These are phyloP conservation scores for Porpolomopsis calyptriformis DNA, from an alignment of 768 basidiomycete species.

Conservation along the genomic window DNA sequence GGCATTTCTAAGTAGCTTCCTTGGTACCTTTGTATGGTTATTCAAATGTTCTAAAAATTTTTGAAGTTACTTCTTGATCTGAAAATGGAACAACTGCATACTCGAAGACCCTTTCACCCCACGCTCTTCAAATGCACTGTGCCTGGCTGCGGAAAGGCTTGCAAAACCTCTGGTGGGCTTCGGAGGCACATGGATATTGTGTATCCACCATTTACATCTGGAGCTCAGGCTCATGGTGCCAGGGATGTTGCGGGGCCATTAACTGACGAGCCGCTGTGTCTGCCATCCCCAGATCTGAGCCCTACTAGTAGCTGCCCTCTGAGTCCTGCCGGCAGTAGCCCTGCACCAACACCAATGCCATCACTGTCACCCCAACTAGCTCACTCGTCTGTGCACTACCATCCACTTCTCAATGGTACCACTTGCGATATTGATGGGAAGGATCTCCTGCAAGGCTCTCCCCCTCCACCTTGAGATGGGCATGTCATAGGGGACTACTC, in stretches of 20 bases:
- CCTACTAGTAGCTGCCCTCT: not conserved
- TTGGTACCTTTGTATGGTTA: too few species aligned
- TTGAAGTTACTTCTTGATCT: too few species aligned
- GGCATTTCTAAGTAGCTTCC: too few species aligned
- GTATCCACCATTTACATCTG: not conserved
- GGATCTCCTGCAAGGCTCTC: slow-evolving; percentile 1
- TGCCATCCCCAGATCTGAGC: not conserved
- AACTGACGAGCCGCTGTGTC: not conserved
- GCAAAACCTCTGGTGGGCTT: not conserved
- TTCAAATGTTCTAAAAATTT: too few species aligned
- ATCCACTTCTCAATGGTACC: not conserved
- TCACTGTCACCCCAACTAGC: slow-evolving; percentile 3
- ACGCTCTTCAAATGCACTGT: not conserved
- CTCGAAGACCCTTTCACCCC: not conserved
- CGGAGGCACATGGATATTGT: not conserved
- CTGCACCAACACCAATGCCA: not conserved
- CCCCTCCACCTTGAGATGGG: slow-evolving; percentile 2
- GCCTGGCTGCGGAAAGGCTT: not conserved
- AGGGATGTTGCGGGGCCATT: not conserved
- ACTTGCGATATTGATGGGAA: slow-evolving; percentile 1
- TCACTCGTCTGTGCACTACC: slow-evolving; percentile 16
- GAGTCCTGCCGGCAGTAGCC: too few species aligned
- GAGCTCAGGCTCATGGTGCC: too few species aligned
- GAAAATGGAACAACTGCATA: not conserved
- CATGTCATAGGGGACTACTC: slow-evolving; percentile 13